Conservation (phyloP, 1,284 basidiomycete species). For the Leccinum griseonigrum region DNA sequence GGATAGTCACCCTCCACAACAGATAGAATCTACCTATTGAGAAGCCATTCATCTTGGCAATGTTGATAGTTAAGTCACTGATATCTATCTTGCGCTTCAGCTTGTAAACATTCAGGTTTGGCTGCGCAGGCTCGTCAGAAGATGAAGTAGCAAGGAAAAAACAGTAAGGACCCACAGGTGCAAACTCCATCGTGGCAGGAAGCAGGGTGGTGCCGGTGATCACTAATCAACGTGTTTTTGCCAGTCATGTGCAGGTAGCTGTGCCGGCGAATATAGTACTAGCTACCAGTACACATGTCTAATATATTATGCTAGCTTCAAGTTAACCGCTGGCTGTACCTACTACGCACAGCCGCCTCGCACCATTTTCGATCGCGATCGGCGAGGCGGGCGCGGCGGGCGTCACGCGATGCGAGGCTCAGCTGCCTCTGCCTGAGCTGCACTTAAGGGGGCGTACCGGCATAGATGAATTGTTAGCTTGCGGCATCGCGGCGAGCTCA, state of each 20-base stretch:
- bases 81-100: constrained; percentile 30
- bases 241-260: background rate
- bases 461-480: no score
- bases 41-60: constrained; percentile 11
- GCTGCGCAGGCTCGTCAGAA: constrained; percentile 12
- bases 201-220: background rate
- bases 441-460: no score
- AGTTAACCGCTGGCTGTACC: no score
- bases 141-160: constrained; percentile 1
- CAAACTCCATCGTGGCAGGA: constrained; percentile 26
- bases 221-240: constrained; percentile 23
- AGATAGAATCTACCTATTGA: constrained; percentile 24
- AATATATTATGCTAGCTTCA: no score
- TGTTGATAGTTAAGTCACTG: constrained; percentile 20
- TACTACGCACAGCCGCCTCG: no score
- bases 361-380: no score
- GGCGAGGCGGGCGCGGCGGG: no score
- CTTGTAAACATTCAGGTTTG: constrained; percentile 18
- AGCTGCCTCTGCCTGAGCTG: no score
- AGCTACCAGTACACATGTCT: background rate
- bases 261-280: constrained; percentile 6
- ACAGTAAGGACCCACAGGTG: constrained; percentile 28
- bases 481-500: no score
- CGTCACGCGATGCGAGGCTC: no score
- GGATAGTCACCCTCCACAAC: constrained; percentile 28